phyloP scores from a whole-genome alignment of 139 green algal species.

The Chlorella sp. region DNA sequence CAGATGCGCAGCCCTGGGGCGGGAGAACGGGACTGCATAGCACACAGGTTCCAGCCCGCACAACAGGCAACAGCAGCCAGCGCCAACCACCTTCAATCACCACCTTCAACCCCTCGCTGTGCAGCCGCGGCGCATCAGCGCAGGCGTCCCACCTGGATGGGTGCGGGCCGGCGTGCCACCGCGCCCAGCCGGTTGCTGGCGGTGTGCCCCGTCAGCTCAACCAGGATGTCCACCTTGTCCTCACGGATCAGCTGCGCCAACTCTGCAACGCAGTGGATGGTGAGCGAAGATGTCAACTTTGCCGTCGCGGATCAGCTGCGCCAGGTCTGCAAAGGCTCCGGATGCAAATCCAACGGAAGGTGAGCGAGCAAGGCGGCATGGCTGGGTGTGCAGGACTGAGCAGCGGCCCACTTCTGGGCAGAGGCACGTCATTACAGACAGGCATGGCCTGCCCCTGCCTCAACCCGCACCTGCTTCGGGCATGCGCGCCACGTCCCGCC shows the following conservation, averaged over 20 bases:
- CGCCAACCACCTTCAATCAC: too few relatives aligned
- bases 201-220: constrained; percentile 98
- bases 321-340: constrained; percentile 58
- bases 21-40: too few relatives aligned
- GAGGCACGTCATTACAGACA: not conserved
- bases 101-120: too few relatives aligned
- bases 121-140: too few relatives aligned
- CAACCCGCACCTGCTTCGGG: constrained; percentile 46
- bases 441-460: not conserved
- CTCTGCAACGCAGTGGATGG: not conserved
- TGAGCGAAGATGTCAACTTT: not conserved
- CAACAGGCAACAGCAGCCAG: too few relatives aligned
- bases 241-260: constrained; percentile 71
- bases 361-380: not conserved
- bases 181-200: constrained; percentile 94
- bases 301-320: constrained; percentile 60
- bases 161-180: constrained; percentile 83
- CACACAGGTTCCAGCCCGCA: too few relatives aligned
- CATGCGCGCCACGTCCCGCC: constrained; percentile 63
- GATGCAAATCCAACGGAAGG: too few relatives aligned
- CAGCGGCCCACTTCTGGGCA: too few relatives aligned
- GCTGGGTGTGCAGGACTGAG: not conserved
- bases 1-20: too few relatives aligned
- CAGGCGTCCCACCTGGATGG: constrained; percentile 69
- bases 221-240: constrained; percentile 88